Conservation (phyloP, 2,329 filamentous ascomycete species). For the Gaeumannomyces sp. region DNA sequence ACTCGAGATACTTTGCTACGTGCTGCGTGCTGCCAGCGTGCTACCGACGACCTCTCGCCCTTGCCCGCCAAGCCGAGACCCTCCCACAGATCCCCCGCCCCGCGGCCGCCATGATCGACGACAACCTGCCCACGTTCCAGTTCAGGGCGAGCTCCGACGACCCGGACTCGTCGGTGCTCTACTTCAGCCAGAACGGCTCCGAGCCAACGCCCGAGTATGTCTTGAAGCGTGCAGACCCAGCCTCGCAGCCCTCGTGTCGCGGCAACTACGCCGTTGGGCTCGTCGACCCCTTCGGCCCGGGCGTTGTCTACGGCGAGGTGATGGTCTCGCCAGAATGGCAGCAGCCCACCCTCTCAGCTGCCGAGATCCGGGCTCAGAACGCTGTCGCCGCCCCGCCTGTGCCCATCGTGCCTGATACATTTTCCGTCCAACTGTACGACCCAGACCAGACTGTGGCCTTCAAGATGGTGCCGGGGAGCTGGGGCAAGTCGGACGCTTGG, state of each 20-base stretch:
- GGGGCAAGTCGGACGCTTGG: conserved; percentile 76
- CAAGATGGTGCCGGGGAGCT: conserved; percentile 65
- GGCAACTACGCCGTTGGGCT: conserved; percentile 85
- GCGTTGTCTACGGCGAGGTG: conserved; percentile 83
- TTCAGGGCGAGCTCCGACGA: conserved; percentile 47
- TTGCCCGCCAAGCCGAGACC: too few relatives aligned
- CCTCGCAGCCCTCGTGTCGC: conserved; percentile 55
- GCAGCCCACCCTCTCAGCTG: conserved; percentile 72
- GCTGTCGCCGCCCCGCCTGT: conserved; percentile 57
- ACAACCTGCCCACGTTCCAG: conserved; percentile 75
- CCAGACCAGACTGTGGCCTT: conserved; percentile 80
- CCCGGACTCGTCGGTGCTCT: conserved; percentile 50
- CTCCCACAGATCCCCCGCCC: too few relatives aligned
- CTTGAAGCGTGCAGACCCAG: conserved; percentile 69
- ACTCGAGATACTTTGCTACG: too few relatives aligned
- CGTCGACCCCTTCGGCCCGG: conserved; percentile 72
- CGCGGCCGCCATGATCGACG: conserved; percentile 67
- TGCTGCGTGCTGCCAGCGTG: too few relatives aligned
- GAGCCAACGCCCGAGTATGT: conserved; percentile 75
- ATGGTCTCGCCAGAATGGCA: conserved; percentile 80
- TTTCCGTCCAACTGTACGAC: conserved; percentile 87
- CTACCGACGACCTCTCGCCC: too few relatives aligned
- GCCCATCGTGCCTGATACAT: conserved; percentile 69
- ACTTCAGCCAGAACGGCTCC: conserved; percentile 65
- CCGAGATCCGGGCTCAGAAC: conserved; percentile 64